Evolutionary conservation across 2,329 filamentous ascomycete genomes (phyloP), one percentile per base, ranked within the genome.

Genomic region (Nectriaceae sp.): DNA sequence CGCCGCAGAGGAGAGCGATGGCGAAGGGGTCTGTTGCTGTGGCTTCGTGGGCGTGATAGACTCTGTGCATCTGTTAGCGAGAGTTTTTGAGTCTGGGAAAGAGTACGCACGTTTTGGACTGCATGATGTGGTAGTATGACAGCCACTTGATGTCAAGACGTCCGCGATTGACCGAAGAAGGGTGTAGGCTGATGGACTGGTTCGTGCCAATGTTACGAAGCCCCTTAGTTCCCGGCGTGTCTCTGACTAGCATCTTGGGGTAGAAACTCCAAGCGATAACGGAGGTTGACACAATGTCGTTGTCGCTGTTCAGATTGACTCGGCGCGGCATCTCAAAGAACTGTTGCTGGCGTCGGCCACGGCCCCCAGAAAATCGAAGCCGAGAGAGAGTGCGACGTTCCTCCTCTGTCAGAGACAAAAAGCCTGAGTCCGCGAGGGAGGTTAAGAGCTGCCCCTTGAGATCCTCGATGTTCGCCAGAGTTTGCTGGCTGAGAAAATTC

Each of bases 51-150:
- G 94, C 94, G 56, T 96, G 95, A 57, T 93, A 90, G 61, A 88
- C 86, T 52, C 83, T 86, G 42, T 75, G 43, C n/a, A 5, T 11
- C 8, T 15, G 33, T 36, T 36, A 36, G 33, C 33, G 8, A 19
- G 11, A 36, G 16, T 5, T 19, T 36, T 16, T 5, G 33, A 36
- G 13, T 6, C 16, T 10, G 16, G 6, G 16, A 36, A 16, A 16
- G 42, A 21, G 19, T 18, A 76, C 75, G 79, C 80, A 79, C 85
- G 89, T 73, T 75, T 87, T 91, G 3, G 88, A 88, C 68, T 97
- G 92, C 90, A 97, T 96, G 55, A 97, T 96, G 67, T 96, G 89
- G 72, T 97, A 97, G 68, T 96, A 99, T 1, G 89, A 94, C 38
- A 99, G 74, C 84, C 90, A 97, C 63, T 85, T 87, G 33, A 91